Evolutionary conservation across 23 red algal species (phyloP).

Genomic region (Rhodosorus marinus): DNA sequence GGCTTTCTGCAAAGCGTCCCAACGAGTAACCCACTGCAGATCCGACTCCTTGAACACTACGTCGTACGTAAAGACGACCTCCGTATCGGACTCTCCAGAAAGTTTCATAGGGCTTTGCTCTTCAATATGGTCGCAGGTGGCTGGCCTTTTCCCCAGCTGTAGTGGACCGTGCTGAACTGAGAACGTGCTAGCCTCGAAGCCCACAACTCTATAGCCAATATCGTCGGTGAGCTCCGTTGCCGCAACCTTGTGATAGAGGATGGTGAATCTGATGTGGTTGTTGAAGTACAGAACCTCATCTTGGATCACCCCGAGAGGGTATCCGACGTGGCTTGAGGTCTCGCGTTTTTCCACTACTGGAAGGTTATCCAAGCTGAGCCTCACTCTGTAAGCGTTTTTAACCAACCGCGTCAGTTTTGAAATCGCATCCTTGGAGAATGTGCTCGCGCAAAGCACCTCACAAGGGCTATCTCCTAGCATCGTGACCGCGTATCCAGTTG

Average conservation of each 20-base stretch:
- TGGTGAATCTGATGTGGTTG: conserved; percentile 26
- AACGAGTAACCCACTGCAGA: conserved; percentile 76
- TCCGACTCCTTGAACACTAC: conserved; percentile 56
- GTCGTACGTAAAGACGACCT: conserved; percentile 58
- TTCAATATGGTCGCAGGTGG: too few species aligned
- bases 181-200: conserved; percentile 16
- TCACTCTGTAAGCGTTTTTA: conserved; percentile 6
- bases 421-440: background rate
- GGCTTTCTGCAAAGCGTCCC: conserved; percentile 77
- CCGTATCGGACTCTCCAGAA: too few species aligned
- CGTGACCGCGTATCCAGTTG: conserved; percentile 3
- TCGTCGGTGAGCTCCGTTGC: background rate
- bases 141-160: too few species aligned
- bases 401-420: background rate
- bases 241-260: conserved; percentile 8
- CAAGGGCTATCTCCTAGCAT: conserved; percentile 17
- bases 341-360: conserved; percentile 5
- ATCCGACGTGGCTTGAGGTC: conserved; percentile 5
- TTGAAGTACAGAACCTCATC: conserved; percentile 4
- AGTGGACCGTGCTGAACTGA: conserved; percentile 10
- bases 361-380: conserved; percentile 25
- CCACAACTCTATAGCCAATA: conserved; percentile 19
- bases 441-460: conserved; percentile 11
- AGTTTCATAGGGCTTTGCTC: too few species aligned
- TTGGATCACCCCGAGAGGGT: conserved; percentile 7